Conservation (phyloP, 2,329 filamentous ascomycete species). For the Aspergillus brasiliensis region DNA sequence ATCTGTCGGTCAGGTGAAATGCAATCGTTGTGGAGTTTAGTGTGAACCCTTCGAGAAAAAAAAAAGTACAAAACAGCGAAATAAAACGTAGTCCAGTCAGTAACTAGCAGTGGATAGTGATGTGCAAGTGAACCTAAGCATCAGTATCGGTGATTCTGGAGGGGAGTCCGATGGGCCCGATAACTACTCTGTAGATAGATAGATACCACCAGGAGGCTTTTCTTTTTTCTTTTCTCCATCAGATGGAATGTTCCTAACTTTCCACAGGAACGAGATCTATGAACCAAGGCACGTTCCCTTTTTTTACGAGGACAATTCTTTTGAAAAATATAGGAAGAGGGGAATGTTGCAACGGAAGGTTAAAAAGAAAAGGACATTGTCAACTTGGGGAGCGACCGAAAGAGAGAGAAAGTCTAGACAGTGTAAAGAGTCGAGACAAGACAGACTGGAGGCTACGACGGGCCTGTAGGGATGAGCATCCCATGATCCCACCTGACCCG, state of each 20-base stretch:
- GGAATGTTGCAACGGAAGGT: not conserved
- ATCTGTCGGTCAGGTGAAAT: not conserved
- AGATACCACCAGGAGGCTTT: too few species aligned
- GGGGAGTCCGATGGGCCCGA: too few species aligned
- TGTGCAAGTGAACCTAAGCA: not conserved
- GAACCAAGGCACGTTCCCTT: too few species aligned
- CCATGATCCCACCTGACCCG: conserved; percentile 9
- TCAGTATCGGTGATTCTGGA: not conserved
- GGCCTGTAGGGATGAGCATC: conserved; percentile 2
- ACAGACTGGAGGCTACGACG: conserved; percentile 5
- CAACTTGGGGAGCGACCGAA: not conserved
- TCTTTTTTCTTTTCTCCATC: too few species aligned
- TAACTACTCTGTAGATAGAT: too few species aligned
- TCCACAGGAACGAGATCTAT: too few species aligned
- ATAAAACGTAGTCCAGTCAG: not conserved
- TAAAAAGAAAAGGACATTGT: not conserved
- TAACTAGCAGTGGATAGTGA: not conserved
- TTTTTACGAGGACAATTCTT: too few species aligned
- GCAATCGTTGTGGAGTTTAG: not conserved
- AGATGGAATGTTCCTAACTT: too few species aligned
- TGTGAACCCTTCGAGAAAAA: not conserved
- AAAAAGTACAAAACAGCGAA: not conserved
- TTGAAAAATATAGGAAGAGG: too few species aligned
- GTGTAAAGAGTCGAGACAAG: not conserved
- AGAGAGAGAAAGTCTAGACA: not conserved